These are phyloP conservation scores for Cotoneaster glaucophyllus DNA, from an alignment of 306 rosid species.

Conservation along the genomic window DNA sequence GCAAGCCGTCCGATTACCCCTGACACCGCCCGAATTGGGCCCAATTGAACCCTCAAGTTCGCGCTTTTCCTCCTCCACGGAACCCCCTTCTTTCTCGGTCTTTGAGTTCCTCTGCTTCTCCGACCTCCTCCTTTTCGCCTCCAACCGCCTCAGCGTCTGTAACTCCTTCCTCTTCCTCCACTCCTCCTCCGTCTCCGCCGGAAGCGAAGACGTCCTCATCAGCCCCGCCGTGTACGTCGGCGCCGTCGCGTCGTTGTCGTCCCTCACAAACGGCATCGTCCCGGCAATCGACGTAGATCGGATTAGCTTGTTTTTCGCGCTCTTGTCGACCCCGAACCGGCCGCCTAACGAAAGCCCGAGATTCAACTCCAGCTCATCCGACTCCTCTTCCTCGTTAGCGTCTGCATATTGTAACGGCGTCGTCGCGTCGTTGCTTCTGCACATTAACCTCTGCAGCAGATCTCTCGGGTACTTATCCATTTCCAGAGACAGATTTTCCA, in stretches of 20 bases:
- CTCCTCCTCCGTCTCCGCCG: slow-evolving; percentile 86
- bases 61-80: slow-evolving; percentile 19
- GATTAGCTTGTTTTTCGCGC: slow-evolving; percentile 41
- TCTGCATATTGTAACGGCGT: slow-evolving; percentile 11
- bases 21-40: slow-evolving; percentile 12
- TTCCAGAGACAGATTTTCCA: slow-evolving; percentile 32
- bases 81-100: slow-evolving; percentile 37
- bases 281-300: slow-evolving; percentile 76
- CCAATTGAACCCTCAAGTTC: slow-evolving; percentile 29
- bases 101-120: slow-evolving; percentile 66
- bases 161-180: slow-evolving; percentile 96
- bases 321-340: slow-evolving; percentile 74
- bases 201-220: slow-evolving; percentile 67
- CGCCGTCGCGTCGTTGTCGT: slow-evolving; percentile 22
- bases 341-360: slow-evolving; percentile 94
- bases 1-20: slow-evolving; percentile 14
- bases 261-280: slow-evolving; percentile 55
- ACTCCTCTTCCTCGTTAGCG: slow-evolving; percentile 20
- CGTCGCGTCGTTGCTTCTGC: slow-evolving; percentile 16
- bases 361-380: slow-evolving; percentile 68
- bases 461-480: slow-evolving; percentile 69
- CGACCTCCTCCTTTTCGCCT: slow-evolving; percentile 74
- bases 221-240: slow-evolving; percentile 31
- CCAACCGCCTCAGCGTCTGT: slow-evolving; percentile 82
- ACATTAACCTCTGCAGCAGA: slow-evolving; percentile 60